A percentile compares a stretch with the other conserved stretches of the same genome.
Evolutionary conservation across 805 yeast genomes (phyloP).

Genomic region (Saturnispora gosingensis): DNA sequence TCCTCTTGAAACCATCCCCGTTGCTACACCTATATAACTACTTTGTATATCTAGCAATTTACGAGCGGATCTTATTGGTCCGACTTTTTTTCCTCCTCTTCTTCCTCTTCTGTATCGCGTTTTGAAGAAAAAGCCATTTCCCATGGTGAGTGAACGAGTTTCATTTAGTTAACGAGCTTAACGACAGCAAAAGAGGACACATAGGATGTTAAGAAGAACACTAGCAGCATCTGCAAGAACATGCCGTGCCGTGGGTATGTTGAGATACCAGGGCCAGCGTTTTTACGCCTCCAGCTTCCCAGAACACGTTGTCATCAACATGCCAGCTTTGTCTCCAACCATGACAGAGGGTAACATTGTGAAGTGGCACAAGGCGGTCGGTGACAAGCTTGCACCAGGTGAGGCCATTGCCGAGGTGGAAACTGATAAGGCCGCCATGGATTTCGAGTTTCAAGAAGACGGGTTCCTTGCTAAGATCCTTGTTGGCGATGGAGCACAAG

Average conservation of each 20-base stretch:
- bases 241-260: neutral
- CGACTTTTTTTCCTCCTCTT: neutral
- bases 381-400: slow-evolving; percentile 85
- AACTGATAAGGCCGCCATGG: slow-evolving; percentile 97
- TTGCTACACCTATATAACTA: neutral
- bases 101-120: neutral
- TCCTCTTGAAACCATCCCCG: neutral
- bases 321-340: slow-evolving; percentile 99
- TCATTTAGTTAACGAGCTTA: neutral
- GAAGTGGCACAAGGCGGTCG: slow-evolving; percentile 81
- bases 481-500: slow-evolving; percentile 77
- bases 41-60: neutral
- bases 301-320: slow-evolving; percentile 73
- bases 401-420: slow-evolving; percentile 94
- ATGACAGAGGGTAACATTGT: slow-evolving; percentile 95
- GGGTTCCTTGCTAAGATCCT: slow-evolving; percentile 85
- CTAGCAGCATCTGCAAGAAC: neutral
- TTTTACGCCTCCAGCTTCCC: slow-evolving; percentile 24
- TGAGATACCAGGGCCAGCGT: slow-evolving; percentile 7
- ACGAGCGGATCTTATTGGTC: neutral
- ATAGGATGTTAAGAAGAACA: neutral
- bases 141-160: neutral
- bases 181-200: neutral
- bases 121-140: neutral
- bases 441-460: slow-evolving; percentile 96